Evolutionary conservation across 75 land plant genomes (phyloP), one percentile per base, ranked within the genome.

Genomic region (Selaginella moellendorffii): DNA sequence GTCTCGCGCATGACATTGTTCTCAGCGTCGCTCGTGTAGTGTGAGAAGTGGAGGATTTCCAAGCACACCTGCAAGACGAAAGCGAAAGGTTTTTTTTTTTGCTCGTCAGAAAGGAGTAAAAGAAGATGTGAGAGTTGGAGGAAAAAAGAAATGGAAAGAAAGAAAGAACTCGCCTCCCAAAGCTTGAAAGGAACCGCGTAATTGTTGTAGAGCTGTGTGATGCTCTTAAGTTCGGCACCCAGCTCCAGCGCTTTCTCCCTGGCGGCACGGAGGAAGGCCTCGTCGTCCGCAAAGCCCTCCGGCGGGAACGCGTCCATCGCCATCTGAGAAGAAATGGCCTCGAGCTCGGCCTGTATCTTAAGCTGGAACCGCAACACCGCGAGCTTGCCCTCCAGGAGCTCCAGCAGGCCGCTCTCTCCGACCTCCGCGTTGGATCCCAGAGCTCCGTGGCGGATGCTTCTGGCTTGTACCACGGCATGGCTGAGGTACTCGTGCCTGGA

Each of bases 21-120:
- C 21, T 56, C 59, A 8, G 24, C 21, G 24, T 56, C 59, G 5
- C 59, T 24, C n/a, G 59, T 56, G 59, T 56, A 56, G 59, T 9
- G 18, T 46, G 59, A 56, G 21, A 56, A 56, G 24, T 56, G 59
- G 2, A 56, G 21, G 8, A 56, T 56, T n/a, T 56, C 59, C 59
- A 56, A 56, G 59, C 59, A 56, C 9, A 56, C 59, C 59, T 56
- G 24, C 59, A 56, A n/a, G n/a, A n/a, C n/a, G n/a, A n/a, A n/a
- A n/a, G n/a, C n/a, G n/a, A n/a, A n/a, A n/a, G n/a, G n/a, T n/a
- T n/a, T n/a, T n/a, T n/a, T n/a, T n/a, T 56, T 21, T 2, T 21
- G 21, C 21, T 56, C 59, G n/a, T n/a, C n/a, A n/a, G n/a, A n/a
- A n/a, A n/a, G n/a, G n/a, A n/a, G n/a, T n/a, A n/a, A n/a, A n/a